Base-by-base conservation (phyloP, 176 grass and related monocot genomes). In the Areca catechu region DNA sequence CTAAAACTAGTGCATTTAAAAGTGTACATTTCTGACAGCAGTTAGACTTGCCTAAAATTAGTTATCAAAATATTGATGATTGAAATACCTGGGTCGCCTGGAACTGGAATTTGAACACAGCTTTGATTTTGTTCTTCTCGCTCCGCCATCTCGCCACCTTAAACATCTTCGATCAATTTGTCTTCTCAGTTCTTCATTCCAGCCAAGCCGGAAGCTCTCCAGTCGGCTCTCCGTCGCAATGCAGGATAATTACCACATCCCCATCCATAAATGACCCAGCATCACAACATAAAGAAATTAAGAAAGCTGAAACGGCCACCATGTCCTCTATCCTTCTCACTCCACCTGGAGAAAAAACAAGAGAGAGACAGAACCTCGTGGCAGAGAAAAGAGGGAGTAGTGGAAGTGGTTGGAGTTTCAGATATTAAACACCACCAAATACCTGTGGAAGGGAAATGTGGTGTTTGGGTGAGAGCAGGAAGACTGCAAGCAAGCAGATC, bases 41-140 rank as follows among this genome's bases (percentile, higher is more conserved):
- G 1, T 43, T 6, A 12, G 34, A 43, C 7, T 43, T 12, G 34
- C 7, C 9, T 43, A 12, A 43, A 3, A 43, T 43, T n/a, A n/a
- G n/a, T n/a, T n/a, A n/a, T n/a, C n/a, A 1, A 43, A 43, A 43
- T 12, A 43, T 43, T 43, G 9, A 43, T 43, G 7, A 12, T 3
- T 3, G 34, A 12, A 43, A 43, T 14, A 78, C 92, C 83, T 91
- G 83, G 19, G 87, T 83, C 18, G 73, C 84, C 52, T 93, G 81
- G 73, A 98, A 85, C 71, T 85, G 94, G 34, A 98, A 74, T 79
- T 93, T 98, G 88, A 98, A 98, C 66, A 80, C 67, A 51, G 76
- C 78, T 71, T 93, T 98, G 72, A 73, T 73, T 81, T 79, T 98
- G 86, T 70, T 80, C 79, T 75, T 77, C 61, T 83, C 89, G 71